These are phyloP conservation scores for Botryosphaeria dothidea DNA, from an alignment of 2,329 filamentous ascomycete genomes.

Conservation along the genomic window DNA sequence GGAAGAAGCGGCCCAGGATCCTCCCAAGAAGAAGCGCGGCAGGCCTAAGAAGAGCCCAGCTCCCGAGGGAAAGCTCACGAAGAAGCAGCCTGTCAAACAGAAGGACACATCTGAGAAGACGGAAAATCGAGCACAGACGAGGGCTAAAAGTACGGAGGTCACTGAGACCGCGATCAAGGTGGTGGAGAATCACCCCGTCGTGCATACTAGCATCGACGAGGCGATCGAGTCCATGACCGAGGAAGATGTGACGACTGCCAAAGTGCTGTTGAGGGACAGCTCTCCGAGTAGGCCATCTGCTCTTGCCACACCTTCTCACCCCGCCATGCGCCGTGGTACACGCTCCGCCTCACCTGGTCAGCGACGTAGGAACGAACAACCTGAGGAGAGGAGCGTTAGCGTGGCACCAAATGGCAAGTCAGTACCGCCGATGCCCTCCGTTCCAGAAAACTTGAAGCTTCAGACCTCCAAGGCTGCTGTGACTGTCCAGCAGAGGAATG, in stretches of 20 bases:
- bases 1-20: neutral
- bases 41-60: constrained; percentile 13
- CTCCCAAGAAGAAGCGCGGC: constrained; percentile 19
- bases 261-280: neutral
- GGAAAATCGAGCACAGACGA: neutral
- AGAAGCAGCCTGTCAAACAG: neutral
- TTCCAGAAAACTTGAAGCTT: constrained; percentile 29
- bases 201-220: neutral
- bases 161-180: neutral
- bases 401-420: constrained; percentile 32
- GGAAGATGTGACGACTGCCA: constrained; percentile 1
- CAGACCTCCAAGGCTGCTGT: neutral
- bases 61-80: neutral
- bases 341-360: constrained; percentile 23
- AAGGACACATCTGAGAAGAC: neutral
- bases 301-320: constrained; percentile 30
- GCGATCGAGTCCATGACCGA: constrained; percentile 7
- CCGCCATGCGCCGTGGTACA: constrained; percentile 24
- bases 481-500: neutral
- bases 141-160: neutral
- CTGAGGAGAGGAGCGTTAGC: constrained; percentile 25
- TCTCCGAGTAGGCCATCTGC: constrained; percentile 27
- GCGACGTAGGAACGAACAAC: neutral
- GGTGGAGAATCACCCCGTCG: neutral
- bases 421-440: constrained; percentile 32